Base-by-base conservation (phyloP, 768 basidiomycete genomes). In the Termitomyces sp. region DNA sequence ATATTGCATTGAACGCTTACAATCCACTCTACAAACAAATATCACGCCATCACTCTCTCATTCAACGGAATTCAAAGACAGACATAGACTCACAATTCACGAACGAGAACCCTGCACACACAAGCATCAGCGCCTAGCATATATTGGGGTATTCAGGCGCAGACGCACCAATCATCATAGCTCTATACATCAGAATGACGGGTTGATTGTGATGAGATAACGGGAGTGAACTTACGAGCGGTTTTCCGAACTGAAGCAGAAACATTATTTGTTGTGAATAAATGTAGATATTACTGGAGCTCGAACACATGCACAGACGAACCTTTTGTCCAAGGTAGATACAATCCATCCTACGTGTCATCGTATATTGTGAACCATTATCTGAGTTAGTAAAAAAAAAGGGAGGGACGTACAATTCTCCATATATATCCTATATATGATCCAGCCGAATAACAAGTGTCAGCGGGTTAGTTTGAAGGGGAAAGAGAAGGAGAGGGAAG, bases 291-390 rank as follows among this genome's bases (percentile, higher is more conserved):
- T 17, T 2, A 14, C 4, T 14, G 38, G 0, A 25, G 38, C 38
- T 42, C 15, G 7, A 6, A 17, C 15, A 5, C 40, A 6, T 42
- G 40, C 40, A 17, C 40, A 17, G n/a, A 46, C 76, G 17, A 43
- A 87, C 89, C 84, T 98, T 98, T 74, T 98, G 95, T 5, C 93
- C 89, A 25, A 98, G 84, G 72, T 98, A 98, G 64, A 98, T 92
- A 85, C 91, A 94, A 78, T 97, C 95, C 91, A 96, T 89, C 53
- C 91, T 91, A 67, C 37, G 2, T 45, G n/a, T 1, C 20, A 25
- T 42, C 17, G 40, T 6, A 4, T 6, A 11, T 53, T 12, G 38
- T n/a, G n/a, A 25, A 15, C 10, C 50, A 12, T 3, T 17, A 11
- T 17, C 32, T 51, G 20, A 5, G 32, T 64, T 60, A 20, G 7